These are phyloP conservation scores for Gastroboletus turbinatus DNA, from an alignment of 1,284 basidiomycete species.

Conservation along the genomic window DNA sequence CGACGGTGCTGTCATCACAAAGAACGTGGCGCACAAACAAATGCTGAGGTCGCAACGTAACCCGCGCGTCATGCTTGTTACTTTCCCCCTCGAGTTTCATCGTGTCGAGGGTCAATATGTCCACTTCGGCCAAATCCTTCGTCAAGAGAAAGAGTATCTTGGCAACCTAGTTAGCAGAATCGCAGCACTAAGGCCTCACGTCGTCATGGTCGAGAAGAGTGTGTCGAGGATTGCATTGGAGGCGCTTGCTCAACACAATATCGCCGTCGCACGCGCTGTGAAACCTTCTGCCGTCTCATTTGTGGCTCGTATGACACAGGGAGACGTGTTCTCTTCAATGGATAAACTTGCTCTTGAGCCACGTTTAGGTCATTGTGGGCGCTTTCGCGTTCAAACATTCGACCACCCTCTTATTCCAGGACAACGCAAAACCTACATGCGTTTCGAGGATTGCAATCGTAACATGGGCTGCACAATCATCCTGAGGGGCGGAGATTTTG, in stretches of 20 bases:
- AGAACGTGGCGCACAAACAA: constrained; percentile 95
- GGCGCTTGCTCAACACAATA: constrained; percentile 83
- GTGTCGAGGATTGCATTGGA: constrained; percentile 93
- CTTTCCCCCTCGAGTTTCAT: constrained; percentile 95
- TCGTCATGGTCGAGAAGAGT: constrained; percentile 90
- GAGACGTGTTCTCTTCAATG: constrained; percentile 93
- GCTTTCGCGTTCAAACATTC: constrained; percentile 90
- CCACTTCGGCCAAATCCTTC: constrained; percentile 88
- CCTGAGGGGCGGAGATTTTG: constrained; percentile 84
- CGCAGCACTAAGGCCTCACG: constrained; percentile 86
- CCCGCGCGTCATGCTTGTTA: constrained; percentile 93
- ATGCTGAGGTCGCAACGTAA: constrained; percentile 73
- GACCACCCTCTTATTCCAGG: constrained; percentile 92
- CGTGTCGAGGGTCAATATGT: constrained; percentile 94
- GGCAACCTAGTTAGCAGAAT: constrained; percentile 88
- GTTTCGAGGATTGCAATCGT: constrained; percentile 91
- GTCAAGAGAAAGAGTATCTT: constrained; percentile 95
- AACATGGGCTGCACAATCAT: constrained; percentile 95
- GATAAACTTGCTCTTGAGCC: constrained; percentile 92
- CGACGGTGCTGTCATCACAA: constrained; percentile 95
- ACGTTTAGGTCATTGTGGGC: constrained; percentile 85
- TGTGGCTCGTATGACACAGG: constrained; percentile 92
- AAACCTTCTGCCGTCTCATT: constrained; percentile 87
- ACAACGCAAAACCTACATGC: constrained; percentile 92
- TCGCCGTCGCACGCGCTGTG: constrained; percentile 89